Evolutionary conservation across 305 asterid species (phyloP), one percentile per base, ranked within the genome.

Genomic region (Solanum chacoense): DNA sequence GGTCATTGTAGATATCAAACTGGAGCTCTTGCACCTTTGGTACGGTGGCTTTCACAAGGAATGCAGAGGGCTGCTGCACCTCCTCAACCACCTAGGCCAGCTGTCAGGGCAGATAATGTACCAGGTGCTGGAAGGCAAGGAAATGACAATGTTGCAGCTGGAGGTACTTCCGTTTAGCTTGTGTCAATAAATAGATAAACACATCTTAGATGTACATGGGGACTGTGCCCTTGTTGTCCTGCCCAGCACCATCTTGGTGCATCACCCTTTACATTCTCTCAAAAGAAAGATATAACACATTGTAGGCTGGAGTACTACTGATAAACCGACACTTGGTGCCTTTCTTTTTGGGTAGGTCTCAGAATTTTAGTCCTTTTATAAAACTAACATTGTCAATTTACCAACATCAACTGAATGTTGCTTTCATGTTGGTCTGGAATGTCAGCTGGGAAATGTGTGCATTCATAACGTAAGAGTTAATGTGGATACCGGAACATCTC

Each of bases 41-140:
- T 95, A 87, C 91, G 95, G 89, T 96, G 98, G 99, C 98, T 96
- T 90, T 94, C 99, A 86, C 99, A 93, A 90, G 99, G 99, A 88
- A 96, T 96, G 99, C 95, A 92, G 86, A 92, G 98, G 92, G 98
- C 95, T 14, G 98, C 96, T 93, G 95, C 95, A 76, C 99, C 98
- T 80, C 98, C 94, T 11, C 93, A 91, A 88, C 96, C 93, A 87
- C 98, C 96, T 22, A 93, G 98, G 91, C 93, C 96, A 87, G 94
- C 93, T 50, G 93, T 38, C 36, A 90, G 96, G 92, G 94, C 95
- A 79, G 99, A 93, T 59, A 93, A 94, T 92, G 75, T 87, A 87
- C 92, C 93, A 59, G 96, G 90, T 31, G 96, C 90, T 86, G 99
- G 91, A 84, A 94, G 93, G 89, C 94, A 88, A 65, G 97, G 93